Evolutionary conservation across 805 yeast species (phyloP).

Genomic region (Metschnikowia similis): DNA sequence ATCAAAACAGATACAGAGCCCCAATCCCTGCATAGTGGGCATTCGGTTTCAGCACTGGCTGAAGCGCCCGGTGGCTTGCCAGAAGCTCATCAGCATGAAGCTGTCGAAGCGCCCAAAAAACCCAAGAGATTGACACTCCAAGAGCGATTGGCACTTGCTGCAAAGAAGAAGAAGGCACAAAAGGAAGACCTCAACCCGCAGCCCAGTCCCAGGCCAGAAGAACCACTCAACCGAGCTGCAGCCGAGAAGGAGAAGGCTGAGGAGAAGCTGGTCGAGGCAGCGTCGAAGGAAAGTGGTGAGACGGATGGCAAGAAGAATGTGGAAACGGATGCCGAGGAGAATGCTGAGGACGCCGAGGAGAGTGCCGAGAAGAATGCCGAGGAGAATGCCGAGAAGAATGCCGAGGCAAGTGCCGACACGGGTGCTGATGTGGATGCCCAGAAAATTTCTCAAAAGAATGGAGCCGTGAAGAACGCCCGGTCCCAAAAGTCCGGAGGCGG

Average conservation of each 20-base stretch:
- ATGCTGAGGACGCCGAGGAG: no score
- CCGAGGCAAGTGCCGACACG: no score
- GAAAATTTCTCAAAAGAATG: no score
- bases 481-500: neutral
- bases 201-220: neutral
- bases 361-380: no score
- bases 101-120: constrained; percentile 15
- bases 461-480: neutral
- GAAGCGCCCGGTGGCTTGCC: neutral
- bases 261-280: no score
- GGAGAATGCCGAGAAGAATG: no score
- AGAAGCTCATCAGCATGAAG: neutral
- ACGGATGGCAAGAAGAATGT: neutral
- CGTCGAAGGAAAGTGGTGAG: neutral
- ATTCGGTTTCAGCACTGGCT: no score
- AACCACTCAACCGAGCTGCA: no score
- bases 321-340: neutral
- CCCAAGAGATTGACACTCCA: constrained; percentile 71
- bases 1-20: no score
- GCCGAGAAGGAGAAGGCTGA: no score
- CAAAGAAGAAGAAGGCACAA: constrained; percentile 39
- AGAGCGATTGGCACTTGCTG: constrained; percentile 81
- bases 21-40: no score
- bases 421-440: no score
- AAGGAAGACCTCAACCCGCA: neutral